Evolutionary conservation across 306 rosid genomes (phyloP), one percentile per base, ranked within the genome.

Genomic region (Bauhinia variegata): DNA sequence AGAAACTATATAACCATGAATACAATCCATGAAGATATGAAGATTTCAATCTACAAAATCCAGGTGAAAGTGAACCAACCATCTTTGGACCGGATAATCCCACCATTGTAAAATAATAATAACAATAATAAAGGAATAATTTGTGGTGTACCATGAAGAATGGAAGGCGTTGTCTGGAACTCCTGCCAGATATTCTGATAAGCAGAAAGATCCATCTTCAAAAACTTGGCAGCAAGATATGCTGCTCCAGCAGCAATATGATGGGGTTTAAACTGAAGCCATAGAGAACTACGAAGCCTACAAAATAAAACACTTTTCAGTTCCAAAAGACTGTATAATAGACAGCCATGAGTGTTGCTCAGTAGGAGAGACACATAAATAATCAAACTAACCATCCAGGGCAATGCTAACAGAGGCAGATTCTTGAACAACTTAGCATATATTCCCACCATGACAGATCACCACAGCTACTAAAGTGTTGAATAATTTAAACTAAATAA

Each of bases 181-280:
- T 95, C 99, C 39, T 75, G 95, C 96, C 93, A 91, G 73, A 95
- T 85, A 75, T 68, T 90, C 60, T 80, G 87, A 75, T 72, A 64
- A 23, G 91, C 76, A 61, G 78, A 70, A 59, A 88, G 87, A 79
- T 95, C 95, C 85, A 91, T 63, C 80, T 88, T 82, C 60, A 95
- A 78, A 81, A 83, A 86, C 81, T 83, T 88, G 30, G 92, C 89
- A 28, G 97, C 97, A 62, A 95, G 96, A 82, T 80, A 88, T n/a
- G 90, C 86, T 60, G 97, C 97, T 75, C 99, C 99, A 53, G 96
- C 99, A 15, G 99, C 99, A 70, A 95, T 95, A 68, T 95, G 95
- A 74, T 88, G 89, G 32, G 99, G 95, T 72, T 88, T 88, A 72
- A 95, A 95, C 75, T 95, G 99, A 76, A 95, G 97, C 99, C 97